Evolutionary conservation across 2,329 filamentous ascomycete genomes (phyloP).

Genomic region (Penicillium fuscoglaucum): DNA sequence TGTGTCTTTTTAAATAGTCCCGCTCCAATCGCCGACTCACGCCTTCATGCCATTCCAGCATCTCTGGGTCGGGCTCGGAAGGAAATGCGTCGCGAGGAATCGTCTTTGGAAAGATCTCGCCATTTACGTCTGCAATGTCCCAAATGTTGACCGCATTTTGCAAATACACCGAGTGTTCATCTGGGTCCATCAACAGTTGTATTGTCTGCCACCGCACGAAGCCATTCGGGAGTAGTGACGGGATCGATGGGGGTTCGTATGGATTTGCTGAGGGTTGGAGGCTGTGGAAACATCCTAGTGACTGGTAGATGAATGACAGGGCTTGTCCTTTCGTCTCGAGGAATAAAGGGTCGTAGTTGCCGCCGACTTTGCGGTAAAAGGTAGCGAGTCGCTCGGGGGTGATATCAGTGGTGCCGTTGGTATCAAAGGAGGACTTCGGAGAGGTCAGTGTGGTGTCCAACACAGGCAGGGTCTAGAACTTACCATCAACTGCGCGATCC

Average conservation of each 20-base stretch:
- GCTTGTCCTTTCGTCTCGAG: slow-evolving; percentile 69
- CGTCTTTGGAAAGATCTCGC: slow-evolving; percentile 57
- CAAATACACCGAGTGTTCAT: slow-evolving; percentile 82
- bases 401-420: slow-evolving; percentile 38
- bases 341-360: slow-evolving; percentile 78
- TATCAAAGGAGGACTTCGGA: slow-evolving; percentile 34
- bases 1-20: slow-evolving; percentile 53
- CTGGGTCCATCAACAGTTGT: slow-evolving; percentile 80
- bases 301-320: slow-evolving; percentile 90
- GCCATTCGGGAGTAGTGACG: slow-evolving; percentile 77
- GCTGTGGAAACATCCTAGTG: slow-evolving; percentile 84
- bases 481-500: slow-evolving; percentile 71
- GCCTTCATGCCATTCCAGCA: slow-evolving; percentile 79
- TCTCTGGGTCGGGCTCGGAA: slow-evolving; percentile 69
- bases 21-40: slow-evolving; percentile 70
- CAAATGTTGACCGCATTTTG: slow-evolving; percentile 78
- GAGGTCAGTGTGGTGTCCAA: slow-evolving; percentile 2
- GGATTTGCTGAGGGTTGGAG: slow-evolving; percentile 71
- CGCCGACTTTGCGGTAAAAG: slow-evolving; percentile 74
- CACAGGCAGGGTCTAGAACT: slow-evolving; percentile 32
- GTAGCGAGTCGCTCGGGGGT: slow-evolving; percentile 71
- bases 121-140: slow-evolving; percentile 70
- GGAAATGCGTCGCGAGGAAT: slow-evolving; percentile 73
- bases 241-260: slow-evolving; percentile 74
- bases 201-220: slow-evolving; percentile 95